A percentile compares a stretch with the other conserved stretches of the same genome.
These are phyloP conservation scores for Aspergillus sp. DNA, from an alignment of 2,329 filamentous ascomycete species.

Conservation along the genomic window DNA sequence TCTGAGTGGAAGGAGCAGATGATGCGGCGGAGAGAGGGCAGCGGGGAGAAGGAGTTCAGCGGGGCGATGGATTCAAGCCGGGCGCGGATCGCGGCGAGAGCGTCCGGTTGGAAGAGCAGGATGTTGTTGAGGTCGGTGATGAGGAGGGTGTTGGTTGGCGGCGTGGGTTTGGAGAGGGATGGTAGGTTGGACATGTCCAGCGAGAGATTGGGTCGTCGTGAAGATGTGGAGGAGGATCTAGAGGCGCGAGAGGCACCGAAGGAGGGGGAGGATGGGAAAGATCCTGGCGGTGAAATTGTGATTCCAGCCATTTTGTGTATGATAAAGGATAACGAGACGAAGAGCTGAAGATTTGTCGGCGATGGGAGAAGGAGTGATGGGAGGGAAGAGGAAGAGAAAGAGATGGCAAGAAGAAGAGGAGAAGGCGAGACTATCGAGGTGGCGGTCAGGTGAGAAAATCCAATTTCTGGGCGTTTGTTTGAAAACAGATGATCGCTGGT, in stretches of 20 bases:
- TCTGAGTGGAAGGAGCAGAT: constrained; percentile 49
- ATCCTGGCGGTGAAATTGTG: constrained; percentile 20
- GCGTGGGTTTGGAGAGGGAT: constrained; percentile 44
- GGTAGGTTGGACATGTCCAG: constrained; percentile 49
- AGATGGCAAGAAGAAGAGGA: not conserved
- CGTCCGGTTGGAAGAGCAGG: constrained; percentile 46
- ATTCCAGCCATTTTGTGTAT: constrained; percentile 21
- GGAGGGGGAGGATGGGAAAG: constrained; percentile 26
- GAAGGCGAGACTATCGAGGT: not conserved
- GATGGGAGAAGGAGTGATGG: not conserved
- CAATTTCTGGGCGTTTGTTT: not conserved
- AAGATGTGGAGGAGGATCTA: constrained; percentile 21
- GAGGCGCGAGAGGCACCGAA: constrained; percentile 22
- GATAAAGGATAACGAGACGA: not conserved
- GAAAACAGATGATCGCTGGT: not conserved
- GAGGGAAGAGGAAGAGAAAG: not conserved
- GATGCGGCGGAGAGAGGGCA: constrained; percentile 51
- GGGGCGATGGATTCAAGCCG: constrained; percentile 43
- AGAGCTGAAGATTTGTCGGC: constrained; percentile 4
- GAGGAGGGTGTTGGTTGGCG: constrained; percentile 52
- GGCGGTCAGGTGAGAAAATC: not conserved
- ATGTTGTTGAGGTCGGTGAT: constrained; percentile 50
- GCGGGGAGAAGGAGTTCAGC: constrained; percentile 52
- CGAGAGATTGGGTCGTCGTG: constrained; percentile 39
- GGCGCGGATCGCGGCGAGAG: constrained; percentile 43